Evolutionary conservation across 106 monocot genomes (phyloP), one percentile per base, ranked within the genome.

Genomic region (Ottelia alismoides): DNA sequence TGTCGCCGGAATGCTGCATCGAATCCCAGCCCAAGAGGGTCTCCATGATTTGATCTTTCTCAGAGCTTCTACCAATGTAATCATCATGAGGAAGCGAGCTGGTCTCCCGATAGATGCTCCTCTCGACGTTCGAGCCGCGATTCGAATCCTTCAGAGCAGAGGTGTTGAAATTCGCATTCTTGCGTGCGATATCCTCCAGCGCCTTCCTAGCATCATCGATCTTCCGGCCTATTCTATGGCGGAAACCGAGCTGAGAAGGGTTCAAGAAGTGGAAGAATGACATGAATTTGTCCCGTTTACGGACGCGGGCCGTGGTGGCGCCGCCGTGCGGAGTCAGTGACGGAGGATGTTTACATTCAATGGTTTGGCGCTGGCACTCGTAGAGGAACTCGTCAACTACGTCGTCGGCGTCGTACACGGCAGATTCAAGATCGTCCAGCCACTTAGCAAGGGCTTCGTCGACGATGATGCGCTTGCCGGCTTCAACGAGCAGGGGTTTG

Each of bases 381-480:
- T 31, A 56, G 31, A 32, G 12, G 31, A 56, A 19, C 21, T 25
- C 56, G 32, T 56, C 31, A 2, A 56, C 23, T 21, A 21, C 31
- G n/a, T 56, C 56, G 4, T 56, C 30, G 22, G 56, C 56, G 22
- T 56, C 56, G n/a, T 56, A 31, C 1, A 24, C 2, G 56, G 22
- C 31, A 35, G 11, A 19, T 35, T 31, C 24, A 35, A 56, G 29
- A 19, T 56, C n/a, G 2, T 3, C 22, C 21, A 56, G 22, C 56
- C 35, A 40, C 19, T n/a, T 2, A 0, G 20, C 12, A 22, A 23
- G 24, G 23, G 40, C 25, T 14, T 17, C 23, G 9, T 12, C 52
- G n/a, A n/a, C n/a, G n/a, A n/a, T n/a, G n/a, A n/a, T n/a, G n/a
- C n/a, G n/a, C n/a, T n/a, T n/a, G n/a, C n/a, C n/a, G n/a, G n/a